Evolutionary conservation across 805 yeast genomes (phyloP), one percentile per base, ranked within the genome.

Genomic region (Ogataea methanolica): DNA sequence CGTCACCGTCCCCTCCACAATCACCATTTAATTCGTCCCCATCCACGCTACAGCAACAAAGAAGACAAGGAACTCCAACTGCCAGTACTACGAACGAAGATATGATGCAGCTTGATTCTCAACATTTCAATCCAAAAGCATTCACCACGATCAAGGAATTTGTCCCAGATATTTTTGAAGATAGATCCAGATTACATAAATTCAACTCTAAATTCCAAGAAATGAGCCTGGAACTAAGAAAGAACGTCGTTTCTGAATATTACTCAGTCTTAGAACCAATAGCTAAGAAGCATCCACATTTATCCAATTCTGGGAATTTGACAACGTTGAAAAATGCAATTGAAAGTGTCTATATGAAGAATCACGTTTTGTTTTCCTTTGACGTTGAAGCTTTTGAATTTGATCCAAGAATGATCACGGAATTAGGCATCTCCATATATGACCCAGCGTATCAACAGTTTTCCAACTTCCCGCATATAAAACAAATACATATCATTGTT

Each of bases 321-420:
- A 12, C 29, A 5, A 16, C 17, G 5, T 37, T 53, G 15, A 45
- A 41, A 19, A 15, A 33, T 2, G 19, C 35, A 17, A 35, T 48
- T 12, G 37, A 37, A 6, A n/a, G 6, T 14, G 29, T 47, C 6
- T 51, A 48, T 19, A 1, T 6, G 1, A 44, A 35, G 19, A 33
- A 33, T 7, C 38, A 40, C 9, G 31, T 69, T 3, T 63, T 75
- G n/a, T 66, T 80, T 43, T 67, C 76, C 14, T 61, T 81, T 40
- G 86, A 81, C 59, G 66, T 79, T 2, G 87, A 81, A 58, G 84
- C 84, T 0, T 79, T 62, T 65, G 86, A 81, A 55, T 50, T 55
- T 22, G 62, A 74, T 51, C 65, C 63, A 14, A 56, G 65, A 19
- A 48, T 62, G 7, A 66, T 81, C 7, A 80, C 84, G 0, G 86